Conservation (phyloP, 805 yeast genomes). For the Scheffersomyces stipitis region DNA sequence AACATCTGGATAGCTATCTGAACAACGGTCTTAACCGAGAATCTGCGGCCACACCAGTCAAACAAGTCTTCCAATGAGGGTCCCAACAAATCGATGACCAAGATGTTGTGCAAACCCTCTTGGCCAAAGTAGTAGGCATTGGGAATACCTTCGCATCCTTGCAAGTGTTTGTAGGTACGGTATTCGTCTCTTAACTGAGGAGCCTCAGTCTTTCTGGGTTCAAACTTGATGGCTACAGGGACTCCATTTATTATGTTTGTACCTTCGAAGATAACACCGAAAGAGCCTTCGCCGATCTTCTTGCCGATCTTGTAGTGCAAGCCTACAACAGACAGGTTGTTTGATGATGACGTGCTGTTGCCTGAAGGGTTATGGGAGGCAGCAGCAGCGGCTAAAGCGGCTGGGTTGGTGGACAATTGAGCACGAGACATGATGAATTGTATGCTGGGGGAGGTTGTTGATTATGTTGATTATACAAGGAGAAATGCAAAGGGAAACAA, state of each 20-base stretch:
- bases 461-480: neutral
- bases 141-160: constrained; percentile 74
- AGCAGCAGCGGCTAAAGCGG: constrained; percentile 41
- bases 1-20: constrained; percentile 80
- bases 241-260: constrained; percentile 64
- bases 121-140: constrained; percentile 83
- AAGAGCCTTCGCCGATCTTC: constrained; percentile 85
- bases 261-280: constrained; percentile 84
- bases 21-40: constrained; percentile 69
- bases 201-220: constrained; percentile 77
- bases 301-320: constrained; percentile 77
- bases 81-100: constrained; percentile 74
- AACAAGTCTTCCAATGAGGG: constrained; percentile 81
- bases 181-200: constrained; percentile 83
- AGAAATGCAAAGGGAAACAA: neutral
- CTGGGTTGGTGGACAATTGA: constrained; percentile 28
- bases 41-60: constrained; percentile 84
- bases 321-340: constrained; percentile 48
- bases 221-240: constrained; percentile 78
- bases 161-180: constrained; percentile 70
- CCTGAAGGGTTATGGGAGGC: constrained; percentile 27
- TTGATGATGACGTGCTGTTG: constrained; percentile 13
- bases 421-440: constrained; percentile 23
- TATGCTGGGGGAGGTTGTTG: neutral
- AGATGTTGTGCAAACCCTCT: constrained; percentile 76